Evolutionary conservation across 2,329 filamentous ascomycete species (phyloP).

Genomic region (Ophiostoma tasmaniense): DNA sequence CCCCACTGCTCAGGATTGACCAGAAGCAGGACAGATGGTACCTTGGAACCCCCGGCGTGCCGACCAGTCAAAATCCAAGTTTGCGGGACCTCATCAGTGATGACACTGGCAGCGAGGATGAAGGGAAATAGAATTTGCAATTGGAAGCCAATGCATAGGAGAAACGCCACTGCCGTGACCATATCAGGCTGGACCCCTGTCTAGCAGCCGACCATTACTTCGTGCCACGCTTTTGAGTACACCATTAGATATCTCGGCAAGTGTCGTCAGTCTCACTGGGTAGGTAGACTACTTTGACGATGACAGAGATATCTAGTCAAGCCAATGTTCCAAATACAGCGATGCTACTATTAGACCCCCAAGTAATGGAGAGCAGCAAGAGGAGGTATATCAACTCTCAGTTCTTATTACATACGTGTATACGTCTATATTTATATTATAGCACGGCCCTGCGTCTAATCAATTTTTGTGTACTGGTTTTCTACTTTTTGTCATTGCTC

Average conservation of each 20-base stretch:
- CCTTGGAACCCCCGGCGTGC: too few relatives aligned
- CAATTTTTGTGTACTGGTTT: neutral
- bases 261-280: neutral
- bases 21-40: neutral
- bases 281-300: neutral
- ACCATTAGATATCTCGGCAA: neutral
- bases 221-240: neutral
- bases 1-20: neutral
- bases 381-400: neutral
- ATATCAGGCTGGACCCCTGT: neutral
- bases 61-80: neutral
- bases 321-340: neutral
- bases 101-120: neutral
- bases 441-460: constrained; percentile 1
- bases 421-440: neutral
- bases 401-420: neutral
- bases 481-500: neutral
- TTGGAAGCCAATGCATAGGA: neutral
- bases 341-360: neutral
- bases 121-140: neutral
- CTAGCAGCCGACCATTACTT: neutral
- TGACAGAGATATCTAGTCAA: neutral
- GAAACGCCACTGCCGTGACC: neutral
- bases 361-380: neutral
- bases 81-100: neutral